phyloP scores from a whole-genome alignment of 2,329 filamentous ascomycete genomes.

The Tolypocladium pustulatum region DNA sequence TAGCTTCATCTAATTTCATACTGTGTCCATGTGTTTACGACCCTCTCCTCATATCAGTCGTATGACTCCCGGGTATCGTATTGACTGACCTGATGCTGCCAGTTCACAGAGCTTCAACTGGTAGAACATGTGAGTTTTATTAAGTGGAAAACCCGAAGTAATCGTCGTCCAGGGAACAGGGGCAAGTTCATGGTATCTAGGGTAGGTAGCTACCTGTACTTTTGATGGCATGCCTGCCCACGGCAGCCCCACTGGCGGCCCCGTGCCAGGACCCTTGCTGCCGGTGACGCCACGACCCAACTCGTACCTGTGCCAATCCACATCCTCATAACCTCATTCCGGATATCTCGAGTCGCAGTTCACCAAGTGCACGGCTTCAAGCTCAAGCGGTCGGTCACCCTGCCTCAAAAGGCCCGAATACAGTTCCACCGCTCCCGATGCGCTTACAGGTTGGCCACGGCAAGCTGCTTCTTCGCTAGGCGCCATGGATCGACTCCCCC shows the following conservation, averaged over 20 bases:
- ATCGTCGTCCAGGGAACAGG: too few relatives aligned
- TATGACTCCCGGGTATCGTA: too few relatives aligned
- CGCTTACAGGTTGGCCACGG: background rate
- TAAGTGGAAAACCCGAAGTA: too few relatives aligned
- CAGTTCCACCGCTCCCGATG: background rate
- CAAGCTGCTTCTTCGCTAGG: background rate
- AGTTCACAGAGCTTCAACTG: too few relatives aligned
- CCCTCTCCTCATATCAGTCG: too few relatives aligned
- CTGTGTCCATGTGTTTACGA: too few relatives aligned
- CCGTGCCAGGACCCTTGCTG: background rate
- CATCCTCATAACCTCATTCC: background rate
- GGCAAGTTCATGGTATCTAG: background rate
- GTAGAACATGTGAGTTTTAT: too few relatives aligned
- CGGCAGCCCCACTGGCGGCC: background rate
- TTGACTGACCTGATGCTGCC: too few relatives aligned
- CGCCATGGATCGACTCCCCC: constrained; percentile 34
- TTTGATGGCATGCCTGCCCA: background rate
- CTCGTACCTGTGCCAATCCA: background rate
- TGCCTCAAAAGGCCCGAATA: background rate
- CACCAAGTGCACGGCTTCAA: background rate
- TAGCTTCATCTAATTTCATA: too few relatives aligned
- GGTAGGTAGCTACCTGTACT: background rate
- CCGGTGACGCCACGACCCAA: background rate
- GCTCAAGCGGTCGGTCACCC: background rate
- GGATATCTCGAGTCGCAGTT: background rate